These are phyloP conservation scores for Raphanus sativus DNA, from an alignment of 345 rosid species.

Conservation along the genomic window DNA sequence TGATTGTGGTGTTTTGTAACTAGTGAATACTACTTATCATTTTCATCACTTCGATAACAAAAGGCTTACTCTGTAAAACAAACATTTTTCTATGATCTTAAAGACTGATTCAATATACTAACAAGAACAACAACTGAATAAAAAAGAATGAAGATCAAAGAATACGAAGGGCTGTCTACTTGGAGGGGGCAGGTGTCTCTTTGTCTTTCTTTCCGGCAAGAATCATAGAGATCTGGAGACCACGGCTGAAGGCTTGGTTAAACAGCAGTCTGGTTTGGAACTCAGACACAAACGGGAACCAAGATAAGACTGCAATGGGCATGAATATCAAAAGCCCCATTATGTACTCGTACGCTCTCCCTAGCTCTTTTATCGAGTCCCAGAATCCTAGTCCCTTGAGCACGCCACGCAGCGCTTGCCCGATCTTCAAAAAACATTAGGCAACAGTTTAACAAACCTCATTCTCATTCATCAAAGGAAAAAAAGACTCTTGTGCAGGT, in stretches of 20 bases:
- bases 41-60: not conserved
- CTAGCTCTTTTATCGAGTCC: constrained; percentile 89
- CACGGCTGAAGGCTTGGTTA: constrained; percentile 95
- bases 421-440: constrained; percentile 48
- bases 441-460: not conserved
- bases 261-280: constrained; percentile 87
- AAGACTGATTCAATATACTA: not conserved
- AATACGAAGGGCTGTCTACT: not conserved
- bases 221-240: constrained; percentile 92
- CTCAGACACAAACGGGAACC: constrained; percentile 88
- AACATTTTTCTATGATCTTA: not conserved
- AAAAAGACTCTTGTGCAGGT: not conserved
- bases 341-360: constrained; percentile 76
- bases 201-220: constrained; percentile 62
- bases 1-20: constrained; percentile 4
- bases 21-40: not conserved
- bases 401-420: constrained; percentile 63
- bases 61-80: not conserved
- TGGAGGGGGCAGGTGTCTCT: constrained; percentile 14
- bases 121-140: not conserved
- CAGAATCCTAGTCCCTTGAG: constrained; percentile 57
- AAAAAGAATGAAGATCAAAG: not conserved
- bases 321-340: constrained; percentile 75
- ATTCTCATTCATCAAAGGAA: not conserved
- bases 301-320: constrained; percentile 73